phyloP scores from a whole-genome alignment of 768 basidiomycete genomes.

The Macrocybe gigantea region DNA sequence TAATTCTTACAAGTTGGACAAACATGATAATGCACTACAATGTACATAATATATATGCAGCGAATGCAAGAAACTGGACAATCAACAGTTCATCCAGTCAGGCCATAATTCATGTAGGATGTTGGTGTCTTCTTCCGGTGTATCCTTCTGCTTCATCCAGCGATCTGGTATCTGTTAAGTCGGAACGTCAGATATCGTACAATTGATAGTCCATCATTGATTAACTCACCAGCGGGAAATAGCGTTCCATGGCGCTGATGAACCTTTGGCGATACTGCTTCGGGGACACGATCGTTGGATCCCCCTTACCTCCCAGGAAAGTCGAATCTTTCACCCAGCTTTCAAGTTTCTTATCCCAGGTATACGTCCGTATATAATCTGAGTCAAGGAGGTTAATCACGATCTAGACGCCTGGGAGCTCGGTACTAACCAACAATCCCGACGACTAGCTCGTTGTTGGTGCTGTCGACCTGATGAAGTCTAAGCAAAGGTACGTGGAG shows the following conservation, averaged over 20 bases:
- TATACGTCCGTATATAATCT: constrained; percentile 96
- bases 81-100: constrained; percentile 32
- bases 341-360: constrained; percentile 98
- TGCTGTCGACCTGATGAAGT: constrained; percentile 62
- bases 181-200: constrained; percentile 2
- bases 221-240: constrained; percentile 71
- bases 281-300: constrained; percentile 95
- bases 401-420: neutral
- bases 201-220: neutral
- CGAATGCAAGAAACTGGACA: no score
- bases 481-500: neutral
- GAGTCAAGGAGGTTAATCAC: constrained; percentile 1
- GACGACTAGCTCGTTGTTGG: constrained; percentile 85
- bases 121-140: constrained; percentile 68
- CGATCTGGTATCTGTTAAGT: constrained; percentile 69
- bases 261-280: constrained; percentile 90
- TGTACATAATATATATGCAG: no score
- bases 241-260: constrained; percentile 83
- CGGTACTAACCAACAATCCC: constrained; percentile 85
- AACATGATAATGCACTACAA: no score
- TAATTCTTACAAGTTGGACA: neutral
- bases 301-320: constrained; percentile 84
- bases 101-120: constrained; percentile 55
- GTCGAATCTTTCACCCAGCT: constrained; percentile 97
- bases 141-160: constrained; percentile 85